Conservation (phyloP, 768 basidiomycete species). For the Suillus fuscotomentosus region DNA sequence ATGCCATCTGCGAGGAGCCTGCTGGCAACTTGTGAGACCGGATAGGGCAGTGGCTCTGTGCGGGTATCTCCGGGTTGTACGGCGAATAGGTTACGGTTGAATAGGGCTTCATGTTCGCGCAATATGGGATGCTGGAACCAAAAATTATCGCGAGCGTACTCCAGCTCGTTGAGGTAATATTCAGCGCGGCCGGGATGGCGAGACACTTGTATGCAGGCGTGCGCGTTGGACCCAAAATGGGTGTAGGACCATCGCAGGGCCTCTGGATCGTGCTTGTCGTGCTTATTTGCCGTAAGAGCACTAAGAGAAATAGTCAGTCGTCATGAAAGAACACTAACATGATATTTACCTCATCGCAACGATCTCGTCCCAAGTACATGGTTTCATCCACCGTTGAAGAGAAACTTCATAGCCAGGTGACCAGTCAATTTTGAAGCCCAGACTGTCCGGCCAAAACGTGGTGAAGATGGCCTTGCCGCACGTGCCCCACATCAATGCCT, state of each 20-base stretch:
- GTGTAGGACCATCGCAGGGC: neutral
- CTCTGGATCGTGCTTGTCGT: neutral
- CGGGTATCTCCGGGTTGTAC: neutral
- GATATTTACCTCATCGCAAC: neutral
- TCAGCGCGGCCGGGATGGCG: neutral
- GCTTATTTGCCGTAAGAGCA: neutral
- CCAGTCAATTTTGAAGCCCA: neutral
- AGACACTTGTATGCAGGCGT: neutral
- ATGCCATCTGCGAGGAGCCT: neutral
- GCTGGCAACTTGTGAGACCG: neutral
- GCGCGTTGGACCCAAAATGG: neutral
- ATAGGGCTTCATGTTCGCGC: neutral
- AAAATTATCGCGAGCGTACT: neutral
- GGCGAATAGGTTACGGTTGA: neutral
- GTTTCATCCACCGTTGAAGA: neutral
- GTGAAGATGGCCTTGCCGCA: neutral
- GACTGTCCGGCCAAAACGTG: neutral
- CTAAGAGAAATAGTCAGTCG: neutral
- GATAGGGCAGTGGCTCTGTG: neutral
- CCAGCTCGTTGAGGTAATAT: neutral
- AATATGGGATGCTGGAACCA: neutral
- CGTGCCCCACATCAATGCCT: neutral
- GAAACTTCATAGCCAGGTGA: slow-evolving; percentile 1
- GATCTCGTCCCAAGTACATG: neutral
- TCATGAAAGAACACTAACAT: neutral